phyloP scores from a whole-genome alignment of 768 basidiomycete genomes.

The Candolleomyces eurysporus region DNA sequence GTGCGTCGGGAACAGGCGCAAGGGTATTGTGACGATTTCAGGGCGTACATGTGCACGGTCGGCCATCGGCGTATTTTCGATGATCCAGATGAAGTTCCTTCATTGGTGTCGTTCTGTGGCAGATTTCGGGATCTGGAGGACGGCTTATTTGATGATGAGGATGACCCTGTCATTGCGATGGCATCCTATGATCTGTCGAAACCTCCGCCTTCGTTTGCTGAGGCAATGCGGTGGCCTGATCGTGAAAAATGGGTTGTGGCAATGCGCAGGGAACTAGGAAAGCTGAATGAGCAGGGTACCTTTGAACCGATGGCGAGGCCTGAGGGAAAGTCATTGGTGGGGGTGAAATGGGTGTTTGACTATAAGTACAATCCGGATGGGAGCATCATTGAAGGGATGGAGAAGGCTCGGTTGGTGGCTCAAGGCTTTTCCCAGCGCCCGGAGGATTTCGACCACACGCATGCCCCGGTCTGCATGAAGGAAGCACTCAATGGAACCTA shows the following conservation, averaged over 20 bases:
- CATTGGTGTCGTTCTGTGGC: not conserved
- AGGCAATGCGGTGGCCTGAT: not conserved
- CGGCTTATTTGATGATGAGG: not conserved
- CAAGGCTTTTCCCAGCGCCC: slow-evolving; percentile 38
- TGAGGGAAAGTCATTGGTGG: not conserved
- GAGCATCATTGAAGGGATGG: not conserved
- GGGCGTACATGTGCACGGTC: not conserved
- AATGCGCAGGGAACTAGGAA: not conserved
- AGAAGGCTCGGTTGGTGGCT: slow-evolving; percentile 32
- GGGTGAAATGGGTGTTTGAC: slow-evolving; percentile 1
- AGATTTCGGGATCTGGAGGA: not conserved
- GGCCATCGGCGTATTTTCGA: not conserved
- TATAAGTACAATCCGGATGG: not conserved
- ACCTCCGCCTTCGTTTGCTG: not conserved
- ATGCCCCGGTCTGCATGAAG: slow-evolving; percentile 22
- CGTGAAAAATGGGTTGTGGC: not conserved
- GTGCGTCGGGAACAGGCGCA: not conserved
- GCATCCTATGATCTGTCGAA: too few species aligned
- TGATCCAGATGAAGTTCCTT: not conserved
- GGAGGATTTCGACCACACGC: slow-evolving; percentile 33
- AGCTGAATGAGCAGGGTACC: not conserved
- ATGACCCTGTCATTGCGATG: too few species aligned
- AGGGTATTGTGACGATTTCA: not conserved
- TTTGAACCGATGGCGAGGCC: not conserved
- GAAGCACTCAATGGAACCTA: slow-evolving; percentile 20